Evolutionary conservation across 306 rosid species (phyloP), one percentile per base, ranked within the genome.

Genomic region (Rosa multiflora): DNA sequence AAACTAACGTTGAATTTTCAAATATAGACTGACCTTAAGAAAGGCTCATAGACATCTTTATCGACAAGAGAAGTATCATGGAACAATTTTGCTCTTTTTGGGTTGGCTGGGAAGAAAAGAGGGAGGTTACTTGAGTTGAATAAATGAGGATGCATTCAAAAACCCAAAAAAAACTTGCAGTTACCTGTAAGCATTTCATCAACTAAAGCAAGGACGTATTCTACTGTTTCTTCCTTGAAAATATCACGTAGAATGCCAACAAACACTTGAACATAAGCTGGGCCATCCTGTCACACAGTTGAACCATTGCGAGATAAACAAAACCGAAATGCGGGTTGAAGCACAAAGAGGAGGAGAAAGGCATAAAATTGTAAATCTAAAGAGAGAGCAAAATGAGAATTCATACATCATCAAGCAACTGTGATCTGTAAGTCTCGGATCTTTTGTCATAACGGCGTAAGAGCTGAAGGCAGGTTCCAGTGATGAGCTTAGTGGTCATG

Each of bases 181-280:
- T 53, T 85, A 94, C 99, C 97, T 43, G 97, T 78, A 80, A 94
- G 97, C 96, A 94, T 84, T 79, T 94, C 99, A 84, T 92, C 97
- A 12, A 94, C 80, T 82, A 94, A 79, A 10, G 97, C 97, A 85
- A 94, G 88, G 62, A 90, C 94, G 82, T 95, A 93, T 82, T 95
- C 99, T 3, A 95, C 92, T 3, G 99, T 95, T 80, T 95, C 99
- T 73, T 95, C 99, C 85, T 95, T 95, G 76, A 83, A 87, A 84
- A 95, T 92, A 70, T 95, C 96, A 15, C 90, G 94, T 75, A 95
- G 83, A 78, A 95, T 92, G 86, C 82, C 89, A 83, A 95, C 88
- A 68, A 92, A 95, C 29, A 95, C 90, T 2, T 86, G 94, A 77
- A 91, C 91, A 85, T 95, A 95, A 76, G 98, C 91, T 8, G 96